Evolutionary conservation across 139 green algal genomes (phyloP), one percentile per base, ranked within the genome.

Genomic region (Tetradesmus obliquus): DNA sequence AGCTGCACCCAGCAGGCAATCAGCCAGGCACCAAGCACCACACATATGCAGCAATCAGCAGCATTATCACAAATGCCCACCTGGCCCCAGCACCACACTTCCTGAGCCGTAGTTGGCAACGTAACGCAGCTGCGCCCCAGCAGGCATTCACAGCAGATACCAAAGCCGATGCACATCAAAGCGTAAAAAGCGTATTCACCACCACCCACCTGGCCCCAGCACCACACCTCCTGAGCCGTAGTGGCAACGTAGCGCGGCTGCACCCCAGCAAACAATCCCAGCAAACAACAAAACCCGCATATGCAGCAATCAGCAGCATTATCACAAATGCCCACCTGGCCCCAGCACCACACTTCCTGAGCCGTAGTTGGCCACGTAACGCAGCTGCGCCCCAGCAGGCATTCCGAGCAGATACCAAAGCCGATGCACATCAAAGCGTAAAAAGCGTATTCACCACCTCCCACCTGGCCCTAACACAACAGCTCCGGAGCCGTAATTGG

Each of bases 401-500:
- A 55, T 55, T 45, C 32, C 32, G 72, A 45, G 32, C 32, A 45
- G 32, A 45, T 45, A 45, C 32, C 32, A 45, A 45, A 45, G 32
- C 32, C 32, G 32, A 45, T 45, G 32, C 32, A 45, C 32, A 45
- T 45, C 32, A 45, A 45, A 45, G 6, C 62, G 19, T 72, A 13
- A 7, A 24, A 20, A 24, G 17, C 15, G 5, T 76, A 71, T 13
- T 24, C 15, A 10, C 2, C 13, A 76, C n/a, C 15, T 24, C 66
- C 15, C 66, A 76, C 66, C 86, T 13, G 86, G 86, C 8, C 86
- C 86, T 0, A 90, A 7, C 53, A 90, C 86, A 5, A 90, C 71
- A 5, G 79, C 2, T 12, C 86, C 86, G 45, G 71, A 74, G 5
- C 86, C 86, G n/a, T 84, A 84, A 53, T 83, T 90, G 12, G 53